Evolutionary conservation across 2,329 filamentous ascomycete species (phyloP).

Genomic region (Neofusicoccum ribis): DNA sequence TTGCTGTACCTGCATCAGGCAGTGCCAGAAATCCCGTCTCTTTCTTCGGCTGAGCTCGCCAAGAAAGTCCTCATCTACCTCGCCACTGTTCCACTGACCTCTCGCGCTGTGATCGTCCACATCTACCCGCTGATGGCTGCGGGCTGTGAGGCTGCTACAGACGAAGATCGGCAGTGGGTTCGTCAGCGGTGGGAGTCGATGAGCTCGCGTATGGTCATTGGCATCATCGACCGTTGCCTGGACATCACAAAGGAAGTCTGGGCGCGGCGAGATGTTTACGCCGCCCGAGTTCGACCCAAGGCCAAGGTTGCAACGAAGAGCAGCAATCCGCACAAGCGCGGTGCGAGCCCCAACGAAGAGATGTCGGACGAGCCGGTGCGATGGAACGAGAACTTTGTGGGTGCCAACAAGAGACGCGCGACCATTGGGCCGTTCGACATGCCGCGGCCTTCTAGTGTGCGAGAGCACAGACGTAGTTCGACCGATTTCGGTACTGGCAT

Average conservation of each 20-base stretch:
- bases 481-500: slow-evolving; percentile 33
- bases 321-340: slow-evolving; percentile 9
- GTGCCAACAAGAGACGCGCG: slow-evolving; percentile 28
- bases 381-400: slow-evolving; percentile 25
- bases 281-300: slow-evolving; percentile 31
- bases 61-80: slow-evolving; percentile 62
- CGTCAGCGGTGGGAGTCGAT: slow-evolving; percentile 63
- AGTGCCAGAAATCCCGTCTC: slow-evolving; percentile 66
- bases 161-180: slow-evolving; percentile 66
- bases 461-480: slow-evolving; percentile 32
- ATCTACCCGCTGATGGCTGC: slow-evolving; percentile 70
- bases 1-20: slow-evolving; percentile 67
- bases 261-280: slow-evolving; percentile 59
- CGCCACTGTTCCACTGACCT: slow-evolving; percentile 63
- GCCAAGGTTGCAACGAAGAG: slow-evolving; percentile 17
- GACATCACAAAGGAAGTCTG: slow-evolving; percentile 68
- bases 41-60: slow-evolving; percentile 58
- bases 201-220: slow-evolving; percentile 63
- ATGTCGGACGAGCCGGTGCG: slow-evolving; percentile 25
- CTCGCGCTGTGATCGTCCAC: slow-evolving; percentile 66
- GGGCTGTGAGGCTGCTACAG: slow-evolving; percentile 61
- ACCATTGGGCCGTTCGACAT: slow-evolving; percentile 25
- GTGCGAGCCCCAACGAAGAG: slow-evolving; percentile 1
- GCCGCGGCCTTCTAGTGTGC: slow-evolving; percentile 25
- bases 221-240: slow-evolving; percentile 65